Evolutionary conservation across 768 basidiomycete genomes (phyloP).

Genomic region (Hemileccinum impolitum): DNA sequence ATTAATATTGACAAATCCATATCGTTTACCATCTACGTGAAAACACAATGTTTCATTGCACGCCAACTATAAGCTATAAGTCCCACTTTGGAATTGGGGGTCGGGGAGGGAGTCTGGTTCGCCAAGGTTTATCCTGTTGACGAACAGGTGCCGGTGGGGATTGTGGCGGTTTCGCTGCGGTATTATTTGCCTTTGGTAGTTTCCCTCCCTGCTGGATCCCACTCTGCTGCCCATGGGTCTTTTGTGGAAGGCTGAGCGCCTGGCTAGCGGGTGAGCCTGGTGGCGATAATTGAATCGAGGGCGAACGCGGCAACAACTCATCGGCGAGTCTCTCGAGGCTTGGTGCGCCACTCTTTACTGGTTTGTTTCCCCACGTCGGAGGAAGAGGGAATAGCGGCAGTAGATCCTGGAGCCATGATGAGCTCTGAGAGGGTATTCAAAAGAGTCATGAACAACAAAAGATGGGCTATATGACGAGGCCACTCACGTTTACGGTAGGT

Average conservation of each 20-base stretch:
- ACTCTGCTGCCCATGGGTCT: neutral
- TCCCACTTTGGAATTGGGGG: conserved; percentile 33
- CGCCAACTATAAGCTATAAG: conserved; percentile 3
- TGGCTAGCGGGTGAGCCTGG: conserved; percentile 11
- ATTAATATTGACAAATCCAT: no score
- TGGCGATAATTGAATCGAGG: conserved; percentile 20
- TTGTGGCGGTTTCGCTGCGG: neutral
- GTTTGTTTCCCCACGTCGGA: neutral
- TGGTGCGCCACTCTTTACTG: neutral
- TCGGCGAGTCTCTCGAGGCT: conserved; percentile 16
- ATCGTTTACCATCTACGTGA: no score
- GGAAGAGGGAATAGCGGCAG: conserved; percentile 9
- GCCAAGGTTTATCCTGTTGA: conserved; percentile 18
- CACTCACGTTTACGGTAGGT: conserved; percentile 13
- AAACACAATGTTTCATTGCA: neutral
- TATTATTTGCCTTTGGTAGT: neutral
- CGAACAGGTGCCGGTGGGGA: neutral
- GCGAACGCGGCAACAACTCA: conserved; percentile 10
- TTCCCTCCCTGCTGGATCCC: neutral
- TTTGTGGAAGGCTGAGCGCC: conserved; percentile 1
- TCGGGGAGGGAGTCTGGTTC: conserved; percentile 27
- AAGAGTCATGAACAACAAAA: neutral
- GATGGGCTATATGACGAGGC: neutral
- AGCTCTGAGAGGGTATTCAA: neutral
- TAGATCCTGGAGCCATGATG: conserved; percentile 14